Percentiles rank a stretch among this genome's conserved stretches.
phyloP scores from a whole-genome alignment of 306 rosid genomes.

The Citrullus amarus region DNA sequence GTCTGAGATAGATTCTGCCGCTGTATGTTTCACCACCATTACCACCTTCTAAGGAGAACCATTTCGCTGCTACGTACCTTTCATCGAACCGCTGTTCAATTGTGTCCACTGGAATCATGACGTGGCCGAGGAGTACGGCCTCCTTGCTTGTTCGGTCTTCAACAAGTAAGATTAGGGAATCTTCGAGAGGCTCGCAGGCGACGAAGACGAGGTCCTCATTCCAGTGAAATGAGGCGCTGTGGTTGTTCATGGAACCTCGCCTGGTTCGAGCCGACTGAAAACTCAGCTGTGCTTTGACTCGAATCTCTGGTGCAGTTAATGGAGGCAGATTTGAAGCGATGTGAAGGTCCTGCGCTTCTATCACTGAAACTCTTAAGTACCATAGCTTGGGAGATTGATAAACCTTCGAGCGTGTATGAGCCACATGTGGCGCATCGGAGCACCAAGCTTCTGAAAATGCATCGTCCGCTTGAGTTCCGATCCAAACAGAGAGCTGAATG shows the following conservation, averaged over 20 bases:
- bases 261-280: conserved; percentile 59
- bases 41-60: conserved; percentile 39
- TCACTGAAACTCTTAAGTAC: conserved; percentile 37
- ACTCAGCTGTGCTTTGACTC: conserved; percentile 58
- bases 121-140: conserved; percentile 43
- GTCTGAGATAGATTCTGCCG: conserved; percentile 62
- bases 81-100: conserved; percentile 81
- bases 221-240: conserved; percentile 67
- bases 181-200: conserved; percentile 88
- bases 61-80: conserved; percentile 74
- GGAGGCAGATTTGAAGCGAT: conserved; percentile 75
- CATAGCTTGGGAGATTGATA: conserved; percentile 54
- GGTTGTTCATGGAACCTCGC: conserved; percentile 76
- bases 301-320: conserved; percentile 68
- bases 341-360: conserved; percentile 44
- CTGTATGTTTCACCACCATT: conserved; percentile 39
- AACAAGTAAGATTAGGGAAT: conserved; percentile 42
- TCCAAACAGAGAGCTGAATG: conserved; percentile 45
- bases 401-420: conserved; percentile 45
- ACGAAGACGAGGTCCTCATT: conserved; percentile 80
- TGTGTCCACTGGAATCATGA: conserved; percentile 40
- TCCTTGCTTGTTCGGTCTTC: conserved; percentile 78
- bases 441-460: conserved; percentile 45
- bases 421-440: conserved; percentile 38
- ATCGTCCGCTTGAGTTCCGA: conserved; percentile 51